Evolutionary conservation across 2,329 filamentous ascomycete species (phyloP).

Genomic region (Fusarium robinianum): DNA sequence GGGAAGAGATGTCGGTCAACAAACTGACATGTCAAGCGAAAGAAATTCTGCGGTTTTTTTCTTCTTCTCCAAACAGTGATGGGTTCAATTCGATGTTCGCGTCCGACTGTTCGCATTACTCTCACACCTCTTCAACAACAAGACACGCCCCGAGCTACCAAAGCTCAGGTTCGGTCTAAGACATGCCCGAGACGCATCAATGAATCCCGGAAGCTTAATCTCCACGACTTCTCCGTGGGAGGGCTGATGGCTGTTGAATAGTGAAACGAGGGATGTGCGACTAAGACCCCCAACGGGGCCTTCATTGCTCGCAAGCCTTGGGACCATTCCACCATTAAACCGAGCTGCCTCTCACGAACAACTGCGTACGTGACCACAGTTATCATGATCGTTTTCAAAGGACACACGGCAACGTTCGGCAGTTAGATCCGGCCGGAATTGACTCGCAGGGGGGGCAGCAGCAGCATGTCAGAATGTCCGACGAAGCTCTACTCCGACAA

Average conservation of each 20-base stretch:
- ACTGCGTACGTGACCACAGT: too few relatives aligned
- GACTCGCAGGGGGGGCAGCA: too few relatives aligned
- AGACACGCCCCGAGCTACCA: conserved; percentile 2
- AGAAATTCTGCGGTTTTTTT: too few relatives aligned
- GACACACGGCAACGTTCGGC: too few relatives aligned
- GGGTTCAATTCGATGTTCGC: not conserved
- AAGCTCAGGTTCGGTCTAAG: conserved; percentile 11
- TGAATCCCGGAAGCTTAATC: conserved; percentile 4
- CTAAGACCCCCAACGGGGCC: too few relatives aligned
- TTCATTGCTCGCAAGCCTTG: too few relatives aligned
- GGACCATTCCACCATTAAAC: too few relatives aligned
- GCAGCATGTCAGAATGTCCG: too few relatives aligned
- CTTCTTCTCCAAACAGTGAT: conserved; percentile 5
- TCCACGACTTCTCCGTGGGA: conserved; percentile 7
- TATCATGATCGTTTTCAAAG: too few relatives aligned
- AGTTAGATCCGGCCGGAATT: too few relatives aligned
- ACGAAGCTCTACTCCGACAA: too few relatives aligned
- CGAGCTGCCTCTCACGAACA: too few relatives aligned
- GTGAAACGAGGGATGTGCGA: conserved; percentile 15
- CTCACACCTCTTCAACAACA: not conserved
- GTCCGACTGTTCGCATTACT: conserved; percentile 1
- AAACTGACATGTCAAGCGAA: conserved; percentile 8
- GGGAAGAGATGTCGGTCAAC: conserved; percentile 17
- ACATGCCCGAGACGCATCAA: conserved; percentile 14
- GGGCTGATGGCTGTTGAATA: conserved; percentile 8